These are phyloP conservation scores for Neocatenulostroma microsporum DNA, from an alignment of 2,329 filamentous ascomycete species.

Conservation along the genomic window DNA sequence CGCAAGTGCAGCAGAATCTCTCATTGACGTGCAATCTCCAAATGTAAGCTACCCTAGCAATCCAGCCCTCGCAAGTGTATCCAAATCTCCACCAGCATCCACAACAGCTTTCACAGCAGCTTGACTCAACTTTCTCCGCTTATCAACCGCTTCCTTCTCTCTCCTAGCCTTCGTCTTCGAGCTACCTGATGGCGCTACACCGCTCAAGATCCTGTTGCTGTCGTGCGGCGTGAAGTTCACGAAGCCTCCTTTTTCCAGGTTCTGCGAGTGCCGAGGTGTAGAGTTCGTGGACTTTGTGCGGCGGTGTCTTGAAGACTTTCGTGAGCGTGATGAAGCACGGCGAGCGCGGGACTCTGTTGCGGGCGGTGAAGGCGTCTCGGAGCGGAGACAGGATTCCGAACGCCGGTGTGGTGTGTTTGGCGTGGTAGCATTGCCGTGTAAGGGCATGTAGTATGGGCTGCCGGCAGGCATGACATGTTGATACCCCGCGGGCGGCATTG, in stretches of 20 bases:
- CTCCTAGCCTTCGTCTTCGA: slow-evolving; percentile 90
- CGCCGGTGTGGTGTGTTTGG: slow-evolving; percentile 18
- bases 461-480: slow-evolving; percentile 11
- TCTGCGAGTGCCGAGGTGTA: slow-evolving; percentile 33
- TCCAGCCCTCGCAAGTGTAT: slow-evolving; percentile 36
- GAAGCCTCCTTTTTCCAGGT: slow-evolving; percentile 52
- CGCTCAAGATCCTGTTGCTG: slow-evolving; percentile 68
- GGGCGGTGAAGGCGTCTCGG: slow-evolving; percentile 21
- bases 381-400: slow-evolving; percentile 10
- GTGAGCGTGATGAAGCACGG: slow-evolving; percentile 13
- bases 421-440: slow-evolving; percentile 4
- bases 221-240: slow-evolving; percentile 87
- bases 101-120: slow-evolving; percentile 61
- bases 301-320: slow-evolving; percentile 19
- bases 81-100: slow-evolving; percentile 60
- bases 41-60: slow-evolving; percentile 21
- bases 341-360: slow-evolving; percentile 18
- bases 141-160: slow-evolving; percentile 79
- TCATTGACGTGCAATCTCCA: background rate
- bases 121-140: slow-evolving; percentile 59
- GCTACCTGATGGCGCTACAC: slow-evolving; percentile 83
- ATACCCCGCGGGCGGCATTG: slow-evolving; percentile 9
- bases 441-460: slow-evolving; percentile 4
- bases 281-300: slow-evolving; percentile 23
- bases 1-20: no score